Evolutionary conservation across 495 filamentous ascomycete species (phyloP).

Genomic region (Cryomyces minteri): DNA sequence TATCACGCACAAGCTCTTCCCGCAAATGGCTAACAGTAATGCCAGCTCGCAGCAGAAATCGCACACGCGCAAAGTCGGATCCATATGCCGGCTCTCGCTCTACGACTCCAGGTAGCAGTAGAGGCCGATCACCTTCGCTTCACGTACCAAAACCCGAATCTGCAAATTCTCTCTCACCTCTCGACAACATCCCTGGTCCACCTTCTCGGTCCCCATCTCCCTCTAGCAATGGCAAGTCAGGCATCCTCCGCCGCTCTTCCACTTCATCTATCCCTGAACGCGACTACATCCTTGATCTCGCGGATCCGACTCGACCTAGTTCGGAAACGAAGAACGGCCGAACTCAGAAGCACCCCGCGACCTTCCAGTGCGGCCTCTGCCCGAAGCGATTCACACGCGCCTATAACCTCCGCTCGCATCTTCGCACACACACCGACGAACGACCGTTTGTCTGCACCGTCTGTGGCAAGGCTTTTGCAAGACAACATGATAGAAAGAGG

Average conservation of each 20-base stretch:
- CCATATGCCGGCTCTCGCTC: slow-evolving; percentile 13
- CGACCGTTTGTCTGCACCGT: slow-evolving; percentile 39
- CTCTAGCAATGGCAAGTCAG: slow-evolving; percentile 18
- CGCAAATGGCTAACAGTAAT: neutral
- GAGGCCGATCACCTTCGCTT: slow-evolving; percentile 12
- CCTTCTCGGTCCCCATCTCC: slow-evolving; percentile 36
- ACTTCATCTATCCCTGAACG: slow-evolving; percentile 72
- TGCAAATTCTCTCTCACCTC: slow-evolving; percentile 40
- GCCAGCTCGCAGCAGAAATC: slow-evolving; percentile 18
- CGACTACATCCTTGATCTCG: slow-evolving; percentile 82
- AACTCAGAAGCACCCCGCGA: slow-evolving; percentile 74
- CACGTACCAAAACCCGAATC: slow-evolving; percentile 3
- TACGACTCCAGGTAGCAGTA: slow-evolving; percentile 3
- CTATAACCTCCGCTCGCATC: slow-evolving; percentile 28
- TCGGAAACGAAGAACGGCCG: slow-evolving; percentile 20
- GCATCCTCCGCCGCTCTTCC: slow-evolving; percentile 50
- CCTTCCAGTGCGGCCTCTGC: slow-evolving; percentile 26
- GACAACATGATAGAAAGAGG: slow-evolving; percentile 24
- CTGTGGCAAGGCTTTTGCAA: slow-evolving; percentile 65
- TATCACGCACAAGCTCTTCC: neutral
- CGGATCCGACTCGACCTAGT: slow-evolving; percentile 67
- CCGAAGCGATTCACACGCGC: slow-evolving; percentile 29
- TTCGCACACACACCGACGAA: slow-evolving; percentile 27
- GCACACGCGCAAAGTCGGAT: slow-evolving; percentile 24
- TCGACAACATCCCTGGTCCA: neutral